A percentile compares a stretch with the other conserved stretches of the same genome.
Evolutionary conservation across 1,284 basidiomycete genomes (phyloP).

Genomic region (Marasmius sp.): DNA sequence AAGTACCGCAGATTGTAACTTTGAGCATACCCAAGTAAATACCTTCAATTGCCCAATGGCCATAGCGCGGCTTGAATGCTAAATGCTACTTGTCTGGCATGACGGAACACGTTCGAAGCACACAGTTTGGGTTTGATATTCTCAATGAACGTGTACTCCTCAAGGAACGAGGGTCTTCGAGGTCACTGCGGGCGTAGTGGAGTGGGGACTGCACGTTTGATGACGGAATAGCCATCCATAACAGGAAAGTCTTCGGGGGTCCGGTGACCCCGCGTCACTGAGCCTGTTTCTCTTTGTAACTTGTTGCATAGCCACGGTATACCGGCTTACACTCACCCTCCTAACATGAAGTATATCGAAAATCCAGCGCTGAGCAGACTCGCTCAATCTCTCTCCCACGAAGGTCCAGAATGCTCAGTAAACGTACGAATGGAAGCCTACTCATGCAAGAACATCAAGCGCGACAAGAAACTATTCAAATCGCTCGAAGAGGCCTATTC

Average conservation of each 20-base stretch:
- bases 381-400: constrained; percentile 80
- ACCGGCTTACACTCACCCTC: constrained; percentile 4
- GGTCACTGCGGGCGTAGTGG: too few species aligned
- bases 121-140: too few species aligned
- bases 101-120: too few species aligned
- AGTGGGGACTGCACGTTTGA: too few species aligned
- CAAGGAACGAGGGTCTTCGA: too few species aligned
- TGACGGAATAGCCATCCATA: too few species aligned
- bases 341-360: constrained; percentile 88
- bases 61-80: too few species aligned
- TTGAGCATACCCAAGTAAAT: too few species aligned
- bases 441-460: constrained; percentile 95
- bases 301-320: not conserved
- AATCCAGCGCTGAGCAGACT: constrained; percentile 78
- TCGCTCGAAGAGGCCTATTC: constrained; percentile 84
- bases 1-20: too few species aligned
- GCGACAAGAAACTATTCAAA: constrained; percentile 96
- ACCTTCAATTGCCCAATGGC: too few species aligned
- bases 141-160: too few species aligned
- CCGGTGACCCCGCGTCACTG: not conserved
- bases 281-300: not conserved
- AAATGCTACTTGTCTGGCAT: too few species aligned
- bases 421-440: constrained; percentile 96
- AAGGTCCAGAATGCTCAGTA: constrained; percentile 87
- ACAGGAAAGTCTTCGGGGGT: not conserved